Base-by-base conservation (phyloP, 129 eudicot genomes). In the Centaurea solstitialis region DNA sequence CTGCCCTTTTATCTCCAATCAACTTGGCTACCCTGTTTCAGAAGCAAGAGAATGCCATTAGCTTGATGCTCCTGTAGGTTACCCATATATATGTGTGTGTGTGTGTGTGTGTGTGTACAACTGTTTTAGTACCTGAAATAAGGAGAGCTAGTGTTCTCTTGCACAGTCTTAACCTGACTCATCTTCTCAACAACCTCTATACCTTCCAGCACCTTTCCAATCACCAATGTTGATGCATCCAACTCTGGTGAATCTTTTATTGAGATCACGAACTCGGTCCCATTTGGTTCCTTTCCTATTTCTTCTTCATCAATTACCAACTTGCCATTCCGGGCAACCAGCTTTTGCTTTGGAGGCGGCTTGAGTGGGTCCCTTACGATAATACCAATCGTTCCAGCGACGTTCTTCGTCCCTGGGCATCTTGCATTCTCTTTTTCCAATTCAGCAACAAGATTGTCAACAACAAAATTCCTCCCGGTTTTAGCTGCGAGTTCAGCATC, bases 1-100 rank as follows among this genome's bases (percentile, higher is more conserved):
- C 97, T 18, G 98, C 99, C 50, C 99, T 89, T 78, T 95, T 95
- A 79, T 95, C 99, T 26, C 99, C 99, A 5, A 95, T 91, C 77
- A 95, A 80, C 86, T 92, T 95, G n/a, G 99, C 99, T 37, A 87
- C 97, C 98, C 99, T 90, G 96, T 75, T 78, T 70, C 9, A 39
- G 62, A 68, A 65, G 59, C 40, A 69, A 76, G 35, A 18, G 3
- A 47, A 20, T 76, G 21, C 21, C 41, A 20, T 72, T 28, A 61
- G 72, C 73, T 72, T 40, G 9, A 41, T 68, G 18, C n/a, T 69
- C n/a, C 40, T 65, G 7, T 39, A 35, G 37, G 37, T 23, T 76
- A 20, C 18, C 47, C 64, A 21, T 13, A 24, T 17, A 30, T n/a
- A 38, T 20, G 35, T 22, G 17, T 22, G 69, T 64, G n/a, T 68